Base-by-base conservation (phyloP, 2,329 filamentous ascomycete species). In the Aspergillus sp. region DNA sequence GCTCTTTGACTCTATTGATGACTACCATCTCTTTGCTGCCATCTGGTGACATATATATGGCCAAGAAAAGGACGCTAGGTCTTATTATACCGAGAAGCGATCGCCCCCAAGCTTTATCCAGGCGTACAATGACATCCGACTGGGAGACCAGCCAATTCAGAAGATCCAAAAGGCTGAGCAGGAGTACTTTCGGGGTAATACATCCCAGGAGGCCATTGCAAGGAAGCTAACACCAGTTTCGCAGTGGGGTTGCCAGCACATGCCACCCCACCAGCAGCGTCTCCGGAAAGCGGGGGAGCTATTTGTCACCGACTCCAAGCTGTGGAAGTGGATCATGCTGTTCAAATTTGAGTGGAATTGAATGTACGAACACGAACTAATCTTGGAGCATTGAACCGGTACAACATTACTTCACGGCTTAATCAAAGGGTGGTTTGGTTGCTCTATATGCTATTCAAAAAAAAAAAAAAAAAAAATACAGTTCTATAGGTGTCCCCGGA, bases 401-500 rank as follows among this genome's bases (percentile, higher is more conserved):
- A 30, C 10, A 10, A 11, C 0, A 11, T 30, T 30, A 30, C 27
- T 4, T 30, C 8, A 30, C 10, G 8, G 1, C 3, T 10, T 30
- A 30, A 4, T 30, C 27, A 30, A 30, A 11, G 3, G 3, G 30
- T 32, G 30, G 3, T 13, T 2, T 1, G 5, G 27, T 11, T 30
- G 27, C 27, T 36, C 32, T 36, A 13, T 36, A 36, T 36, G 32
- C 32, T 36, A 5, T 36, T 5, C 2, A 5, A 17, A 10, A 19
- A 21, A 10, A 8, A 10, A 8, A 8, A 2, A 19, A 19, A 19
- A 2, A 19, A 5, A 21, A 19, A 6, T 42, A 17, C 17, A 42
- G 1, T 17, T 5, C 17, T 44, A 44, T 4, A 44, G 7, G 7
- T 2, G 13, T 7, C 64, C 65, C 51, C 89, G 81, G 74, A 90